A percentile compares a stretch with the other conserved stretches of the same genome.
Evolutionary conservation across 192 early-diverging fungal genomes (phyloP).

Genomic region (Geranomyces variabilis): DNA sequence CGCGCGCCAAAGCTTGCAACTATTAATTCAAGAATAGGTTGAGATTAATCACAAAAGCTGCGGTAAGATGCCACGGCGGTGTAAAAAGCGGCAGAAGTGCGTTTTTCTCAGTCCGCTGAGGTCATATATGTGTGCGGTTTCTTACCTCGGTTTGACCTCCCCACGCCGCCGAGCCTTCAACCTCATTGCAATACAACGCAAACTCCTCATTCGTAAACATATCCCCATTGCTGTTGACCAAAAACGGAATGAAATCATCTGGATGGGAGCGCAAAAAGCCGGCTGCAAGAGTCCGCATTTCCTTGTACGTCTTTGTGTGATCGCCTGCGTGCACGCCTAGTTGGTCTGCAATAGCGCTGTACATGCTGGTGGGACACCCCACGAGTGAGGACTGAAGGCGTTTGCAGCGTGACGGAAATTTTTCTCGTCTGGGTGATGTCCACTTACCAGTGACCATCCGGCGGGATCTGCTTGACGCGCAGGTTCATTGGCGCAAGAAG

Average conservation of each 20-base stretch:
- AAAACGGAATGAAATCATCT: conserved; percentile 91
- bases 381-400: neutral
- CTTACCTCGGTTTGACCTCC: conserved; percentile 90
- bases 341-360: conserved; percentile 89
- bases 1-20: conserved; percentile 79
- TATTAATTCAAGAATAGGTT: conserved; percentile 39
- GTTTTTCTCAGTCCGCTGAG: too few species aligned
- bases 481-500: conserved; percentile 53
- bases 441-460: conserved; percentile 89
- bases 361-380: conserved; percentile 66
- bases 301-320: conserved; percentile 54
- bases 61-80: neutral
- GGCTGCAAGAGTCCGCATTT: conserved; percentile 75
- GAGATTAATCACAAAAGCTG: neutral
- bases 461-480: conserved; percentile 68
- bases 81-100: too few species aligned
- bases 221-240: conserved; percentile 79
- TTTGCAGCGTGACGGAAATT: too few species aligned
- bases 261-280: conserved; percentile 76
- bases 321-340: conserved; percentile 53
- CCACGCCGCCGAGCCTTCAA: conserved; percentile 86
- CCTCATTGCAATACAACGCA: conserved; percentile 72
- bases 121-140: too few species aligned
- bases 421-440: too few species aligned
- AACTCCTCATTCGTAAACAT: conserved; percentile 69